A percentile compares a stretch with the other conserved stretches of the same genome.
Evolutionary conservation across 441 rosid species (phyloP).

Genomic region (Gossypium lobatum): DNA sequence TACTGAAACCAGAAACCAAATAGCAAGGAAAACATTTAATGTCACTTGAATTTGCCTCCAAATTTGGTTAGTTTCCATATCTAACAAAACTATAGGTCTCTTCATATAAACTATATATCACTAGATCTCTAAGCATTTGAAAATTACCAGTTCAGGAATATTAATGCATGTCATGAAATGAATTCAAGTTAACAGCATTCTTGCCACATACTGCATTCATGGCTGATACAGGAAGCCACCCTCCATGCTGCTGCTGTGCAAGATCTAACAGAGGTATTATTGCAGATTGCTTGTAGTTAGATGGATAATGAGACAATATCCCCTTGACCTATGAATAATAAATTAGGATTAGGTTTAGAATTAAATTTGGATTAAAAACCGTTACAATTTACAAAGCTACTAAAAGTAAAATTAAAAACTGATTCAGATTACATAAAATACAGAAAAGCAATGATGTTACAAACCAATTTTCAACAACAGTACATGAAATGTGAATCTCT

Average conservation of each 20-base stretch:
- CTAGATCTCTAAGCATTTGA: background rate
- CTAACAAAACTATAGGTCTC: background rate
- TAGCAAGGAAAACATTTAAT: background rate
- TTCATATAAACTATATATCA: background rate
- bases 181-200: background rate
- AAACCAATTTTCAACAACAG: background rate
- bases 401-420: background rate
- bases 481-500: background rate
- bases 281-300: constrained; percentile 97
- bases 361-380: background rate
- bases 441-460: background rate
- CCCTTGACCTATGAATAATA: constrained; percentile 58
- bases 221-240: constrained; percentile 98
- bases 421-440: background rate
- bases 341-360: background rate
- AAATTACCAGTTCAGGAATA: background rate
- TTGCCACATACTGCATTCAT: constrained; percentile 73
- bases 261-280: constrained; percentile 96
- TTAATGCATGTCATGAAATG: background rate
- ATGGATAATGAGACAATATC: constrained; percentile 90
- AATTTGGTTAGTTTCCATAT: background rate
- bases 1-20: background rate
- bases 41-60: background rate
- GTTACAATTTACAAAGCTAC: background rate
- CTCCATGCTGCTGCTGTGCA: constrained; percentile 99